Conservation (phyloP, 352 stramenopile genomes). For the Phytophthora fragariae region DNA sequence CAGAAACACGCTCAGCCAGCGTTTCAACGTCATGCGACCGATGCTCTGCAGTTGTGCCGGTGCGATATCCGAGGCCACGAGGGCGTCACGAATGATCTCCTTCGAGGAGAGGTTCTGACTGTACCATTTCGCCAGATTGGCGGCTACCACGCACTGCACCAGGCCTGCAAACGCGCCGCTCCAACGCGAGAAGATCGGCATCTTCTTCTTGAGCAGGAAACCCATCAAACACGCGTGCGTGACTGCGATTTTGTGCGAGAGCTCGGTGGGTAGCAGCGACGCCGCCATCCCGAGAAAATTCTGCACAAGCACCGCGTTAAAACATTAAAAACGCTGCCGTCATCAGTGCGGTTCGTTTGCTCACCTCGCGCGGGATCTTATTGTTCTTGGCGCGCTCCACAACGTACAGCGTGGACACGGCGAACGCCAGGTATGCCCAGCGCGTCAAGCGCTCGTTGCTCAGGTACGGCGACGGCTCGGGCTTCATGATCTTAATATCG, state of each 20-base stretch:
- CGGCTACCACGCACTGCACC: conserved; percentile 54
- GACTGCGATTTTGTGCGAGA: conserved; percentile 58
- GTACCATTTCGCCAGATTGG: conserved; percentile 53
- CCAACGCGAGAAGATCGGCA: conserved; percentile 62
- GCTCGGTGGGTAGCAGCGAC: conserved; percentile 57
- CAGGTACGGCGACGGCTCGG: conserved; percentile 27
- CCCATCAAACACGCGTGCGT: conserved; percentile 48
- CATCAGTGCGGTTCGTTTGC: neutral
- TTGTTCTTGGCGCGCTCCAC: conserved; percentile 52
- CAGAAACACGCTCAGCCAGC: conserved; percentile 63
- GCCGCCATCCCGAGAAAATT: conserved; percentile 54
- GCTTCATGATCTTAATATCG: conserved; percentile 44
- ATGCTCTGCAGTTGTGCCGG: conserved; percentile 43
- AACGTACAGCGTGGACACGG: conserved; percentile 49
- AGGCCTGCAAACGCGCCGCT: conserved; percentile 53
- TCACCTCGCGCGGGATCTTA: conserved; percentile 50
- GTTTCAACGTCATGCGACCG: conserved; percentile 49
- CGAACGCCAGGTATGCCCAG: conserved; percentile 53
- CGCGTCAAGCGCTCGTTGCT: conserved; percentile 43
- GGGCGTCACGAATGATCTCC: conserved; percentile 46
- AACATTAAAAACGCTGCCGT: conserved; percentile 13
- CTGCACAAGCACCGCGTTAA: conserved; percentile 23
- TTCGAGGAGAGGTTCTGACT: conserved; percentile 54
- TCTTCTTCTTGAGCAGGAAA: conserved; percentile 51
- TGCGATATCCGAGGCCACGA: conserved; percentile 45